A percentile compares a stretch with the other conserved stretches of the same genome.
Evolutionary conservation across 345 rosid species (phyloP).

Genomic region (Psidium friedrichsthalianum): DNA sequence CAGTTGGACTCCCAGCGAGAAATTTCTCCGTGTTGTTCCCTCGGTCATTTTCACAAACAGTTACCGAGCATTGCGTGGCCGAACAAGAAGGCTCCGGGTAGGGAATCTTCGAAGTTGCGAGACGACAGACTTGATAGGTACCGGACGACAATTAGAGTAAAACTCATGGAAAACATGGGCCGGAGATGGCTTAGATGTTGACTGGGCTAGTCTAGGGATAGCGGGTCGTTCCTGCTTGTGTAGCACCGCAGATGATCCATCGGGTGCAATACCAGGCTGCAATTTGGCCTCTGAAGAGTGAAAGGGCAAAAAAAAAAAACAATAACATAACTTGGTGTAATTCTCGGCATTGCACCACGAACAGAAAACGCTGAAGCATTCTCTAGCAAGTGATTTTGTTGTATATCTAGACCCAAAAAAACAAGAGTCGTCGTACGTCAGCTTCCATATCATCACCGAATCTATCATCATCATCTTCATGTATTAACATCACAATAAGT

Average conservation of each 20-base stretch:
- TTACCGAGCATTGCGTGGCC: neutral
- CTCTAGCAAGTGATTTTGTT: neutral
- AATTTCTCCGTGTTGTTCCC: neutral
- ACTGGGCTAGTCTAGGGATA: neutral
- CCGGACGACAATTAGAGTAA: neutral
- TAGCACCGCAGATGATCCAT: neutral
- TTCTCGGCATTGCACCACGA: neutral
- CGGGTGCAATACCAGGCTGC: neutral
- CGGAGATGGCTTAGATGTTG: neutral
- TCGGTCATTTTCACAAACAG: neutral
- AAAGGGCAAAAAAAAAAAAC: no score
- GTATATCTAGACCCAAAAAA: no score
- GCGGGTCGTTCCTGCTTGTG: neutral
- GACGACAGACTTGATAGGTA: neutral
- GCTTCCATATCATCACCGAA: neutral
- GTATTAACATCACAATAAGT: neutral
- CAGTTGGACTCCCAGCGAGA: neutral
- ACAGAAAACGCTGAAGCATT: neutral
- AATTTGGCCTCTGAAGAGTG: neutral
- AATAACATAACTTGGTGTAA: neutral
- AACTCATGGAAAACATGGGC: neutral
- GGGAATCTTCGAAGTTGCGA: neutral
- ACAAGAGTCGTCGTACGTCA: neutral
- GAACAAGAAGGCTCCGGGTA: neutral
- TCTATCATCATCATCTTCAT: neutral